phyloP scores from a whole-genome alignment of 306 rosid species.

The Rubus parviflorus region DNA sequence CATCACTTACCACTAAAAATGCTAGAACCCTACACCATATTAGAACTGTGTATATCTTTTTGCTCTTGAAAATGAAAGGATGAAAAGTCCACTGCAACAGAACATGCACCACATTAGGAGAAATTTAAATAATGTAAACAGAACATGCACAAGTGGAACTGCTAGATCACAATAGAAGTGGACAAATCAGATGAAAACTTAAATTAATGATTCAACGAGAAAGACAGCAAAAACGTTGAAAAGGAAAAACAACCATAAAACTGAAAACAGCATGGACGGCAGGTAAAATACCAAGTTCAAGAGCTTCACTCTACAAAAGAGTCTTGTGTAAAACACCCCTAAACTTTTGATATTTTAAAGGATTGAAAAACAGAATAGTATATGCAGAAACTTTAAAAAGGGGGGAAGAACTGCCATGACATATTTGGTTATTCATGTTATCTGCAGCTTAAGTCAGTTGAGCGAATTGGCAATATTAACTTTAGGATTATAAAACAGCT shows the following conservation, averaged over 20 bases:
- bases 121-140: slow-evolving; percentile 10
- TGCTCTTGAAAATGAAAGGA: slow-evolving; percentile 88
- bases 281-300: not conserved
- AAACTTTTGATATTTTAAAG: not conserved
- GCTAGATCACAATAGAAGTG: not conserved
- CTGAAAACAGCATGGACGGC: slow-evolving; percentile 1
- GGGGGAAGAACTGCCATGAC: not conserved
- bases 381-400: not conserved
- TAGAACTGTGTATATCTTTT: slow-evolving; percentile 89
- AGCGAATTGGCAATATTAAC: not conserved
- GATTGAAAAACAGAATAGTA: not conserved
- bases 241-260: not conserved
- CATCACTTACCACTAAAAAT: slow-evolving; percentile 83
- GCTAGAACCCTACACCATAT: slow-evolving; percentile 98
- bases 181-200: not conserved
- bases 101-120: slow-evolving; percentile 26
- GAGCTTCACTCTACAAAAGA: not conserved
- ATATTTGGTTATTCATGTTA: not conserved
- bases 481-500: not conserved
- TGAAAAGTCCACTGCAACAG: slow-evolving; percentile 94
- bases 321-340: not conserved
- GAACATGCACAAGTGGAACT: slow-evolving; percentile 1
- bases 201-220: not conserved
- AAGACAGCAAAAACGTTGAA: not conserved
- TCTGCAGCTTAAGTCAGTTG: not conserved